Evolutionary conservation across 192 early-diverging fungal genomes (phyloP), one percentile per base, ranked within the genome.

Genomic region (Rhizophagus prolifer): DNA sequence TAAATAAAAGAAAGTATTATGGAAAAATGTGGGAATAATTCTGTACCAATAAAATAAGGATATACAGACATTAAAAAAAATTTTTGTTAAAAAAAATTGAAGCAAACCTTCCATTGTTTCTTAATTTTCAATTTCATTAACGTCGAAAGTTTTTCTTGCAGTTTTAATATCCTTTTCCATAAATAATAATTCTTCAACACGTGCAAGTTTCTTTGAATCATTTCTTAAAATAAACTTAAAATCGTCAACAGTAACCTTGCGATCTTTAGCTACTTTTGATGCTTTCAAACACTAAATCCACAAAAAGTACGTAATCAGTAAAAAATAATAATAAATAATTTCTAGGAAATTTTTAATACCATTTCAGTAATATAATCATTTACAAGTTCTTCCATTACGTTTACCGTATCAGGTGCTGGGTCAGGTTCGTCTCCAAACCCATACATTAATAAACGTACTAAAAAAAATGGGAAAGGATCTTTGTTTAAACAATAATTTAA

Each of bases 371-470:
- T 84, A 76, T 93, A 95, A 58, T 90, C 89, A 50, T 90, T 83
- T 28, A 95, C 85, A 78, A 94, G 82, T 72, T 94, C 94, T 67
- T 96, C 95, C 89, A 96, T 85, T 2, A 95, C 83, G 9, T 91
- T 90, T n/a, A 91, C 90, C 36, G 92, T 88, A 77, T 96, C 95
- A 23, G 86, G 82, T 1, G 90, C 82, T 25, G 95, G 93, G 62
- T 94, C 86, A 26, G 81, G 82, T 16, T 91, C 92, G 81, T 96
- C 95, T 16, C 95, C 95, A 82, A 93, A 94, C 38, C 95, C 95
- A 81, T 92, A 95, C 91, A 96, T 95, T 79, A 96, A 82, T 26
- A 87, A 78, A 63, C 88, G 91, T 34, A 92, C 90, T 91, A 64
- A 23, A 71, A 73, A 21, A 62, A 12, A n/a, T n/a, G n/a, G n/a